Percentiles rank a stretch among this genome's conserved stretches.
These are phyloP conservation scores for Phaeomoniella chlamydospora DNA, from an alignment of 2,329 filamentous ascomycete species.

Conservation along the genomic window DNA sequence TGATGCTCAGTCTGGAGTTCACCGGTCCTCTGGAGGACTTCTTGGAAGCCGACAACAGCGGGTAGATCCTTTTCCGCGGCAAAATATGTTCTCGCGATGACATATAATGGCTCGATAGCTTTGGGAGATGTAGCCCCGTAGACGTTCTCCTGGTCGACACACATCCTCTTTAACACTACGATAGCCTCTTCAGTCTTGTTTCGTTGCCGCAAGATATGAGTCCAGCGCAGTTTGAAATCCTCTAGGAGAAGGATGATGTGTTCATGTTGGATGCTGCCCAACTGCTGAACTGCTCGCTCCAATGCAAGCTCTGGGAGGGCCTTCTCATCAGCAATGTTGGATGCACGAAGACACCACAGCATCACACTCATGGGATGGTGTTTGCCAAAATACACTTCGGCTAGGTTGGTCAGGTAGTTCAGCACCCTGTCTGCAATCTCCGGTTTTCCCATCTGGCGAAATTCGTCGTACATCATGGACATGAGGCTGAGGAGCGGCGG, in stretches of 20 bases:
- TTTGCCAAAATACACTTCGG: background rate
- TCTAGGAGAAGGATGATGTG: background rate
- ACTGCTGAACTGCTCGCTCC: background rate
- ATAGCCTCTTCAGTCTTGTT: background rate
- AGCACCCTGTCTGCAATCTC: background rate
- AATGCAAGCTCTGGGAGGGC: background rate
- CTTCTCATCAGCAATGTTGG: background rate
- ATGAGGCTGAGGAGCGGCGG: background rate
- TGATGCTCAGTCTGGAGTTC: background rate
- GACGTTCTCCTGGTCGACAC: background rate
- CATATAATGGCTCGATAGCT: background rate
- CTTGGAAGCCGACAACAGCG: background rate
- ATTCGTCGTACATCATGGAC: background rate
- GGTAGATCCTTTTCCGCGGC: background rate
- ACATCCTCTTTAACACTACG: background rate
- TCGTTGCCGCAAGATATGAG: background rate
- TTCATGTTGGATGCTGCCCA: background rate
- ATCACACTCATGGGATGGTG: background rate
- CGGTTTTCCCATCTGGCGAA: background rate
- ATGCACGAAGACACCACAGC: background rate
- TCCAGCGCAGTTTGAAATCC: background rate
- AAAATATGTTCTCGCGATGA: background rate
- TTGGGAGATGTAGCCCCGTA: background rate
- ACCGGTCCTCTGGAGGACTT: background rate
- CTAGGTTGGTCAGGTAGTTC: background rate